Base-by-base conservation (phyloP, 306 rosid species). In the Datisca glomerata region DNA sequence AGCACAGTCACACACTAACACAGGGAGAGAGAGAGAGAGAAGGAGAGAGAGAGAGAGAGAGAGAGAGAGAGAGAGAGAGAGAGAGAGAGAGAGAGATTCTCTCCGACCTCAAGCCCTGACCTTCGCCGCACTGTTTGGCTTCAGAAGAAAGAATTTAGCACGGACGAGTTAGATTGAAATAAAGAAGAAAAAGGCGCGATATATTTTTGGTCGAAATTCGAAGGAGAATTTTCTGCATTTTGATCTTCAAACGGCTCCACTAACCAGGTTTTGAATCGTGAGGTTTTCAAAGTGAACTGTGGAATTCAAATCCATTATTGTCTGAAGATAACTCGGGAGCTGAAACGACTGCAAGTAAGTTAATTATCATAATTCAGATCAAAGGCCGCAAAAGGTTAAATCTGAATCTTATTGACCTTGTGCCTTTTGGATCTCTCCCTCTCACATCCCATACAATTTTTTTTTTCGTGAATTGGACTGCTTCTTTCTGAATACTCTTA, bases 91-190 rank as follows among this genome's bases (percentile, higher is more conserved):
- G 64, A 20, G 59, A 40, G 35, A 38, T 18, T 29, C 31, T 35
- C 43, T 68, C 72, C 68, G 68, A 60, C 76, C 70, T 63, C 54
- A 54, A 28, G 50, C 72, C 71, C 55, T 51, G 47, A 37, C 72
- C 56, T 66, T 51, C 60, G 64, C 68, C 59, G 52, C 38, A 41
- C 66, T 50, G 78, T 64, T 76, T 49, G 68, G 43, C 68, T 60
- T 55, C 66, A 23, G 66, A 50, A 57, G 40, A 28, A 25, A 51
- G 22, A 51, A 67, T 45, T 70, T 17, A 48, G n/a, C 24, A 25
- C 39, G 41, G 19, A 15, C 6, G 48, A 25, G 24, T 51, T 7
- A 19, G 37, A 17, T 17, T 8, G 48, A 21, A 70, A n/a, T n/a
- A n/a, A n/a, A n/a, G n/a, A n/a, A n/a, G n/a, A n/a, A n/a, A n/a